Evolutionary conservation across 1,284 basidiomycete genomes (phyloP), one percentile per base, ranked within the genome.

Genomic region (Fomitopsis betulina): DNA sequence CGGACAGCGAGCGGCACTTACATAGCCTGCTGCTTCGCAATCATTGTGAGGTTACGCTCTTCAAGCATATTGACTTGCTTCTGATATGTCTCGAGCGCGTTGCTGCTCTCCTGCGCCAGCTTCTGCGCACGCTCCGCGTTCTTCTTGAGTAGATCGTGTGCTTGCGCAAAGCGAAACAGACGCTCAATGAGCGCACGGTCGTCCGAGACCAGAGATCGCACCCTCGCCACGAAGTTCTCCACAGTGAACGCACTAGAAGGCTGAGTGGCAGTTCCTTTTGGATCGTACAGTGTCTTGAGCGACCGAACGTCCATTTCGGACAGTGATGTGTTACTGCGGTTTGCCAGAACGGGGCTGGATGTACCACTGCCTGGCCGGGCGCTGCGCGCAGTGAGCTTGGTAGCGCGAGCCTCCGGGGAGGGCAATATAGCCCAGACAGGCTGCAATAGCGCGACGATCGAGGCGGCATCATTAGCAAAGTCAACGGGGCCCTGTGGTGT

Each of bases 101-200:
- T 70, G 60, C 85, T 86, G 50, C 88, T 89, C 58, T 94, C 93
- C 69, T 88, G 85, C 1, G 92, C 93, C 25, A 96, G 79, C 71
- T 92, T 93, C 76, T 94, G 91, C 12, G 93, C 93, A 53, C 91
- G 81, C 65, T 91, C 89, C 19, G 93, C 93, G 69, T 96, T 96
- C 73, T 87, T 89, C 80, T 93, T 94, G 62, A 94, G 79, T 62
- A 94, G 68, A 65, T 95, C 93, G 63, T 94, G 89, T 54, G 93
- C 91, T 70, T 91, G 86, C 1, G 91, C 92, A 65, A 93, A 91
- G 30, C 91, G 83, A 55, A 93, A 76, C 53, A 94, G 75, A 49
- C 93, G 82, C 70, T 93, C 92, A 63, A 94, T 89, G 62, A 96
- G 73, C 13, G 89, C 79, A 21, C 85, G 83, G 65, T 94, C 93